A percentile compares a stretch with the other conserved stretches of the same genome.
phyloP scores from a whole-genome alignment of 176 grass and related monocot genomes.

The Paspalum vaginatum region DNA sequence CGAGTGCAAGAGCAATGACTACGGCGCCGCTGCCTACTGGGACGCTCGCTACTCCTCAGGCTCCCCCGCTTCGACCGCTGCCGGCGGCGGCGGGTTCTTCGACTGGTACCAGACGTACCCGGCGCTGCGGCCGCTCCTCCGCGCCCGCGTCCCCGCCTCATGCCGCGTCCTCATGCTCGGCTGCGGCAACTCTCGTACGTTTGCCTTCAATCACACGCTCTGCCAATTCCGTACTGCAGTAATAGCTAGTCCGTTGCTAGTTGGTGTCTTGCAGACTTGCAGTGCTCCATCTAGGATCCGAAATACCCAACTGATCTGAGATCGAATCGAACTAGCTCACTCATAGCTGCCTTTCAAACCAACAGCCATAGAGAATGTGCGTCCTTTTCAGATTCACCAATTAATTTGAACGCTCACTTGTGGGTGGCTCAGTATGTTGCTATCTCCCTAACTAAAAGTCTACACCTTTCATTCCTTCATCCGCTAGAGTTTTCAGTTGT shows the following conservation, averaged over 20 bases:
- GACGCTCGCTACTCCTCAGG: constrained; percentile 67
- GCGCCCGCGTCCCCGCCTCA: constrained; percentile 54
- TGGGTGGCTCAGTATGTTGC: neutral
- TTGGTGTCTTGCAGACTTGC: neutral
- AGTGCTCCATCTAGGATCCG: neutral
- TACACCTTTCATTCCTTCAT: neutral
- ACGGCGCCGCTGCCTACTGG: constrained; percentile 78
- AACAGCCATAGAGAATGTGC: neutral
- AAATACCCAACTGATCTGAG: neutral
- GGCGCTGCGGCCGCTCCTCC: constrained; percentile 75
- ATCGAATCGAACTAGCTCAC: neutral
- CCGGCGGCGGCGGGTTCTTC: constrained; percentile 65
- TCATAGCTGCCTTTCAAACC: neutral
- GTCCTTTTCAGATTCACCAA: neutral
- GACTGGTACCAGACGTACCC: constrained; percentile 91
- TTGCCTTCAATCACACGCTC: neutral
- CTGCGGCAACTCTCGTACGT: constrained; percentile 81
- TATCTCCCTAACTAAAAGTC: neutral
- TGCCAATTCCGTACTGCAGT: neutral
- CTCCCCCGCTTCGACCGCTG: constrained; percentile 14
- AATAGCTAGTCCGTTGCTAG: neutral
- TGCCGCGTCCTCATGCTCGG: constrained; percentile 83
- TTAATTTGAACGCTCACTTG: neutral
- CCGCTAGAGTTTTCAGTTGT: neutral
- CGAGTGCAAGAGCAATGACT: constrained; percentile 57